These are phyloP conservation scores for Xylaria longipes DNA, from an alignment of 495 filamentous ascomycete genomes.

Conservation along the genomic window DNA sequence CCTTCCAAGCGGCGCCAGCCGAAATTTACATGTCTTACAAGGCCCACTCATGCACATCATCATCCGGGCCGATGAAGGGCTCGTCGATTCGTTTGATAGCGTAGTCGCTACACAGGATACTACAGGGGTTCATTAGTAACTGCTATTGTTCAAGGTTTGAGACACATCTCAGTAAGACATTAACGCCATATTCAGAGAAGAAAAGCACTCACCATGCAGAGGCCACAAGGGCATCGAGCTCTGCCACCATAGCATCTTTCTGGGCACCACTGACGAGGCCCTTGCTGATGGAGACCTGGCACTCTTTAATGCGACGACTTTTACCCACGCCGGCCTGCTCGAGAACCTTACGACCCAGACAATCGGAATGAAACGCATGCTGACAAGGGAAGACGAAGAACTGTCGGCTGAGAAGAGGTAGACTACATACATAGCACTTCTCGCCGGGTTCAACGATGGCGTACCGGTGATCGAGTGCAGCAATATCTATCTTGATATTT, in stretches of 20 bases:
- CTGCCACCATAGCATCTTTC: slow-evolving; percentile 83
- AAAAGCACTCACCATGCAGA: slow-evolving; percentile 69
- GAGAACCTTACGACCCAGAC: slow-evolving; percentile 81
- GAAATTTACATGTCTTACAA: slow-evolving; percentile 54
- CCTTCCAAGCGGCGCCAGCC: neutral
- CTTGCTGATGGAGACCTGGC: slow-evolving; percentile 79
- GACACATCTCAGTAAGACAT: slow-evolving; percentile 1
- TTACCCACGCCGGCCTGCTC: slow-evolving; percentile 75
- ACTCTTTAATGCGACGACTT: slow-evolving; percentile 79
- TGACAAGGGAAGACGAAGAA: slow-evolving; percentile 99
- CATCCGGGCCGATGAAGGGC: slow-evolving; percentile 76
- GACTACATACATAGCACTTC: slow-evolving; percentile 83
- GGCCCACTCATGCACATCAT: slow-evolving; percentile 83
- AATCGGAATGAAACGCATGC: slow-evolving; percentile 96
- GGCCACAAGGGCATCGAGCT: slow-evolving; percentile 87
- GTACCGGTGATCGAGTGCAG: slow-evolving; percentile 82
- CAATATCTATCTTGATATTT: slow-evolving; percentile 87
- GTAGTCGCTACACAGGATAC: slow-evolving; percentile 90
- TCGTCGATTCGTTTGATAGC: slow-evolving; percentile 93
- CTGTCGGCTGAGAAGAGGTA: slow-evolving; percentile 85
- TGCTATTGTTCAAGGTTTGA: neutral
- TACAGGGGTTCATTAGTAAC: slow-evolving; percentile 40
- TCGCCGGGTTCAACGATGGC: slow-evolving; percentile 97
- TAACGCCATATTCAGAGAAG: neutral
- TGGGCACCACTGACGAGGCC: slow-evolving; percentile 67